A percentile compares a stretch with the other conserved stretches of the same genome.
These are phyloP conservation scores for Fusarium tjaetaba DNA, from an alignment of 2,329 filamentous ascomycete genomes.

Conservation along the genomic window DNA sequence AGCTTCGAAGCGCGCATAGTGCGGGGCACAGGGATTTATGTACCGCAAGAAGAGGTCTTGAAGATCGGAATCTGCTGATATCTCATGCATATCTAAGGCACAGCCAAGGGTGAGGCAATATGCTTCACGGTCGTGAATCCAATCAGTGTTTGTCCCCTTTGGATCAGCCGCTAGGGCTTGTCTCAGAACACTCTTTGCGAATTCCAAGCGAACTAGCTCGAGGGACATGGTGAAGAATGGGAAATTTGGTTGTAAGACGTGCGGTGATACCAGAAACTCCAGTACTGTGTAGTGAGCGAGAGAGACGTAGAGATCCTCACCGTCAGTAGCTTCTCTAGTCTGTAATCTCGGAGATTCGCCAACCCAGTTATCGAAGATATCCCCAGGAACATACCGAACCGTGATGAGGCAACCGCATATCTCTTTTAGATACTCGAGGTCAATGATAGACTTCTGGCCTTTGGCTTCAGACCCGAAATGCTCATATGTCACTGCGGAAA, in stretches of 20 bases:
- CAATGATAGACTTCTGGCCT: background rate
- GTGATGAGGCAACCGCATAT: background rate
- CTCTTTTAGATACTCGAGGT: accelerated
- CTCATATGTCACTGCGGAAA: background rate
- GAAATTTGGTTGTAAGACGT: accelerated
- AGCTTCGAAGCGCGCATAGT: background rate
- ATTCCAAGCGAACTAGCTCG: background rate
- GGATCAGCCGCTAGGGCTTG: background rate
- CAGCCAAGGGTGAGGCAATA: background rate
- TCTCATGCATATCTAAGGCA: background rate
- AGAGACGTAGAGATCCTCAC: background rate
- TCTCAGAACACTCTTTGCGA: background rate
- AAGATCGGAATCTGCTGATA: background rate
- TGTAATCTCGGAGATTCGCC: background rate
- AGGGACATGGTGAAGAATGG: background rate
- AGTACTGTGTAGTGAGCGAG: background rate
- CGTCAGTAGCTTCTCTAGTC: background rate
- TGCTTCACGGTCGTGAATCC: background rate
- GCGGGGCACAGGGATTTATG: background rate
- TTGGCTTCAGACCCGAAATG: background rate
- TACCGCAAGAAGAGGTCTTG: accelerated
- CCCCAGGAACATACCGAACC: background rate
- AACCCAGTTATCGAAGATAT: background rate
- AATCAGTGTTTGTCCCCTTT: background rate
- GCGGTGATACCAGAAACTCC: background rate